Conservation (phyloP, 345 rosid genomes). For the Camelina hispida region DNA sequence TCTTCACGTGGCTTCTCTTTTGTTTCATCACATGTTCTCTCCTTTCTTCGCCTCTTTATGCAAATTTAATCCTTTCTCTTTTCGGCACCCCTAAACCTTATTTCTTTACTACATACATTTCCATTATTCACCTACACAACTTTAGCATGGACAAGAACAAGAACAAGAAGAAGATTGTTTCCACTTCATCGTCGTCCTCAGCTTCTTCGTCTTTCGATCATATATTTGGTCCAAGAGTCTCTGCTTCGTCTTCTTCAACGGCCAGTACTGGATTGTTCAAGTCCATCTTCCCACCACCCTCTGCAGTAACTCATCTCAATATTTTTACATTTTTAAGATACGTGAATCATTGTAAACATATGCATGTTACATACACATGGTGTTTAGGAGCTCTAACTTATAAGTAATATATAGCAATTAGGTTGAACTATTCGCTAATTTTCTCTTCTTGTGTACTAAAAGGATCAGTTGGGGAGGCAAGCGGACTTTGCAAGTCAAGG, state of each 20-base stretch:
- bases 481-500: slow-evolving; percentile 50
- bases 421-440: neutral
- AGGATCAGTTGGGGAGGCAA: slow-evolving; percentile 47
- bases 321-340: slow-evolving; percentile 1
- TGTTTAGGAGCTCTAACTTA: neutral
- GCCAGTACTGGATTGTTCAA: slow-evolving; percentile 38
- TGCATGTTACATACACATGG: slow-evolving; percentile 12
- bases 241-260: slow-evolving; percentile 39
- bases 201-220: slow-evolving; percentile 38
- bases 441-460: slow-evolving; percentile 28
- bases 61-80: slow-evolving; percentile 40
- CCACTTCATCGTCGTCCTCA: slow-evolving; percentile 32
- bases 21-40: slow-evolving; percentile 37
- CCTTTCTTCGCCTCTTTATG: slow-evolving; percentile 33
- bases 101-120: slow-evolving; percentile 13
- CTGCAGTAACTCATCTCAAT: slow-evolving; percentile 33
- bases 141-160: slow-evolving; percentile 45
- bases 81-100: slow-evolving; percentile 29
- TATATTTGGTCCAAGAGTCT: slow-evolving; percentile 45
- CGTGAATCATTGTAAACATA: slow-evolving; percentile 16
- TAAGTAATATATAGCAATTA: neutral
- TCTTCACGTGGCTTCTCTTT: slow-evolving; percentile 46
- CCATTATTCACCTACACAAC: slow-evolving; percentile 8
- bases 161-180: slow-evolving; percentile 29
- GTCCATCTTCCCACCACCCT: slow-evolving; percentile 48